These are phyloP conservation scores for Elsinoe perseae DNA, from an alignment of 2,329 filamentous ascomycete species.

Conservation along the genomic window DNA sequence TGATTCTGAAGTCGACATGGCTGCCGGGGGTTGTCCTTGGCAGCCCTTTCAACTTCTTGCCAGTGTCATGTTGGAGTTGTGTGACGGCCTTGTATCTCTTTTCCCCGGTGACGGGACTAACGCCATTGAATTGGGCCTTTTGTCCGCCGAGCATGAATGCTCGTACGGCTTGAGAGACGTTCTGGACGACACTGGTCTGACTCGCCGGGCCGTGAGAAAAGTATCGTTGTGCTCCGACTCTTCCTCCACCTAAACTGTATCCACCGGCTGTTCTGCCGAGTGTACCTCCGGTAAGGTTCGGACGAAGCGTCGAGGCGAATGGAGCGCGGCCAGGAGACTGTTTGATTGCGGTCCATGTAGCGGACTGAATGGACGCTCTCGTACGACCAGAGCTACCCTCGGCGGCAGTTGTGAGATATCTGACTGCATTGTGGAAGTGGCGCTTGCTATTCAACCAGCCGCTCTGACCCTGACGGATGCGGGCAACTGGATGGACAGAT, in stretches of 20 bases:
- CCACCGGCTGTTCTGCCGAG: constrained; percentile 79
- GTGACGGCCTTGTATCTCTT: constrained; percentile 74
- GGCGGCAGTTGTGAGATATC: constrained; percentile 45
- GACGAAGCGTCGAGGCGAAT: constrained; percentile 80
- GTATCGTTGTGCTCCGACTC: constrained; percentile 66
- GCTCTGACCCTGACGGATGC: constrained; percentile 56
- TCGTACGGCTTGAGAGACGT: constrained; percentile 87
- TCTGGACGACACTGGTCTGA: constrained; percentile 84
- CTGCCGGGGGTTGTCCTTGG: constrained; percentile 60
- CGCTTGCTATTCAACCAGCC: constrained; percentile 53
- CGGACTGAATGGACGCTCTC: constrained; percentile 36
- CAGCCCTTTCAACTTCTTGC: constrained; percentile 56
- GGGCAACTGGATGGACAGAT: constrained; percentile 53
- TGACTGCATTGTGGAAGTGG: constrained; percentile 37
- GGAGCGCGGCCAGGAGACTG: constrained; percentile 68
- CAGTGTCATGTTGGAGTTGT: constrained; percentile 62
- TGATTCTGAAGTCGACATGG: constrained; percentile 80
- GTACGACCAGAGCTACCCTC: constrained; percentile 42
- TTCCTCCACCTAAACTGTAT: constrained; percentile 64
- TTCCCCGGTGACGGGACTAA: constrained; percentile 59
- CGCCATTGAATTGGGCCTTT: constrained; percentile 77
- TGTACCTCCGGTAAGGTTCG: constrained; percentile 83
- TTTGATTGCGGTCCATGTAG: constrained; percentile 48
- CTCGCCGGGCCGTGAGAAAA: constrained; percentile 83
- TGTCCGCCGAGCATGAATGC: constrained; percentile 89